Evolutionary conservation across 805 yeast species (phyloP), one percentile per base, ranked within the genome.

Genomic region (Yarrowia sp.): DNA sequence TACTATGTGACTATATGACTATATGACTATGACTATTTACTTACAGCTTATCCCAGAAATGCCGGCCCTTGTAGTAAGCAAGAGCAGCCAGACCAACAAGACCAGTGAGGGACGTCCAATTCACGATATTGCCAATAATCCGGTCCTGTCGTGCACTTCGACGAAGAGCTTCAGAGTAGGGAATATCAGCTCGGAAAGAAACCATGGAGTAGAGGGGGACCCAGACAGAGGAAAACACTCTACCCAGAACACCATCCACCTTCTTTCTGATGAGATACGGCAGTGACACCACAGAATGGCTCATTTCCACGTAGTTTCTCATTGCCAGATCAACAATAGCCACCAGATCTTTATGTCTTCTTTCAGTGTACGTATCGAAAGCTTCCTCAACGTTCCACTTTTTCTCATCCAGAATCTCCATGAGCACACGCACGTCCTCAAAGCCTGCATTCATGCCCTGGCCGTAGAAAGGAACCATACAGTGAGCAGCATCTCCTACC

Each of bases 381-480:
- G 90, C 87, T 10, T 67, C 68, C 1, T 71, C 71, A 33, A 86
- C 77, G 65, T 83, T 77, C 18, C 74, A 77, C 2, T 75, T 66
- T 55, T 71, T 42, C 64, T 74, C 69, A 36, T 81, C 81, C 31
- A 86, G 72, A 42, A 70, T 65, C 48, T 83, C 80, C 77, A 88
- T 77, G 62, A 92, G 76, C 1, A 86, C 84, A 65, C 86, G 78
- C 22, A 92, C 92, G 70, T 93, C 98, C 75, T 92, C 98, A 74
- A 92, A 88, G 1, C 98, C 98, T 73, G 96, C 90, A 74, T 92
- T 92, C 93, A 92, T 88, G 5, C 98, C 98, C 74, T 92, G 98
- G 9, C 98, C 98, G 73, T 92, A 92, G 74, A 92, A 92, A n/a
- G 98, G 98, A 6, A 92, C 98, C 97, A 92, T 92, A 33, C 95